A percentile compares a stretch with the other conserved stretches of the same genome.
phyloP scores from a whole-genome alignment of 2,329 filamentous ascomycete genomes.

The Hypomyces rosellus region DNA sequence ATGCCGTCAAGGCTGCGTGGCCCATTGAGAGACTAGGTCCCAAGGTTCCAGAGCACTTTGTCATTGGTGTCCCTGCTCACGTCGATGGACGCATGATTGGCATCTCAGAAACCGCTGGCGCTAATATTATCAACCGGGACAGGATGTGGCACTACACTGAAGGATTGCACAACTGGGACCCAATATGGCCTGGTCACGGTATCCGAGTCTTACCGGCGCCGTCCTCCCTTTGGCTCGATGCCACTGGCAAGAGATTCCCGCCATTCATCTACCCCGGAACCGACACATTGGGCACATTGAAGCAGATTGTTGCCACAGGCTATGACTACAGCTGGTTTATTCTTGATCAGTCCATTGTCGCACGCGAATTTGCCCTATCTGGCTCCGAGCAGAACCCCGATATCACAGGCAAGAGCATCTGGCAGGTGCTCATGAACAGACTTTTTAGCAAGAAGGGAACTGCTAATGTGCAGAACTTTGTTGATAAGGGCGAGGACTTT shows the following conservation, averaged over 20 bases:
- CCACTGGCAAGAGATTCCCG: slow-evolving; percentile 51
- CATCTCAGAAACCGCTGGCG: slow-evolving; percentile 47
- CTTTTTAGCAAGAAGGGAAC: slow-evolving; percentile 48
- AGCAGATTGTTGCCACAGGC: slow-evolving; percentile 53
- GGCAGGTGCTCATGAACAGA: slow-evolving; percentile 41
- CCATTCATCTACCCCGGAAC: slow-evolving; percentile 50
- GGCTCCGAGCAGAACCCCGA: slow-evolving; percentile 60
- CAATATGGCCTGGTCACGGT: slow-evolving; percentile 56
- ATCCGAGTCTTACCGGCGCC: slow-evolving; percentile 56
- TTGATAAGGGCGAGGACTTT: slow-evolving; percentile 54
- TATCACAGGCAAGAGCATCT: slow-evolving; percentile 50
- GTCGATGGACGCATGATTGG: slow-evolving; percentile 59
- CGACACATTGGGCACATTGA: slow-evolving; percentile 52
- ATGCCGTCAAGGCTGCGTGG: slow-evolving; percentile 53
- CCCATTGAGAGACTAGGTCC: slow-evolving; percentile 51
- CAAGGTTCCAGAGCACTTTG: slow-evolving; percentile 48
- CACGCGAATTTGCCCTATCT: slow-evolving; percentile 55
- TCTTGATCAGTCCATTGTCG: slow-evolving; percentile 51
- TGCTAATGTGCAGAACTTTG: slow-evolving; percentile 50
- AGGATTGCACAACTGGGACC: slow-evolving; percentile 54
- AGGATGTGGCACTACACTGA: slow-evolving; percentile 64
- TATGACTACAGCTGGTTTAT: slow-evolving; percentile 61
- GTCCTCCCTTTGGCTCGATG: slow-evolving; percentile 57
- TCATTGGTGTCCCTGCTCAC: slow-evolving; percentile 55
- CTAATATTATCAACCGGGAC: slow-evolving; percentile 52